These are phyloP conservation scores for Pneumocystis murina DNA, from an alignment of 1,139 yeast species.

Conservation along the genomic window DNA sequence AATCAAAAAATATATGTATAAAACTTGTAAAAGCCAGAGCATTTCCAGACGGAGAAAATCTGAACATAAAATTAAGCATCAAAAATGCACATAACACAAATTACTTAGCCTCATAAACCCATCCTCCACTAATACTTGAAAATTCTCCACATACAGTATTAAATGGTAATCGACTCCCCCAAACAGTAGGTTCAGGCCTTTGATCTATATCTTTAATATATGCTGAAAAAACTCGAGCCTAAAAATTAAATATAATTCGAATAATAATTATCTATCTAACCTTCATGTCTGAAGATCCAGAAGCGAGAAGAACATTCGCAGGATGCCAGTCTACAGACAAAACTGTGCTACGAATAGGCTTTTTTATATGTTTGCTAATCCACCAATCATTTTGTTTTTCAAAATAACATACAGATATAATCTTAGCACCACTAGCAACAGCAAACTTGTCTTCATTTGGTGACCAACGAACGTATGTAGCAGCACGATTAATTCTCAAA, in stretches of 20 bases:
- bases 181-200: conserved; percentile 64
- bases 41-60: conserved; percentile 70
- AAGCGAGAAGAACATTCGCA: conserved; percentile 72
- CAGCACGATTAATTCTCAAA: conserved; percentile 84
- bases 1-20: neutral
- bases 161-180: conserved; percentile 96
- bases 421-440: conserved; percentile 89
- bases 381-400: conserved; percentile 98
- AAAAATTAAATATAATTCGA: neutral
- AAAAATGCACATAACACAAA: neutral
- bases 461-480: conserved; percentile 87
- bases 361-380: conserved; percentile 92
- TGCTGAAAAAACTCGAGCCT: conserved; percentile 80
- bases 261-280: neutral
- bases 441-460: conserved; percentile 90
- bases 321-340: conserved; percentile 88
- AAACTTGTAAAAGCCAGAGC: conserved; percentile 52
- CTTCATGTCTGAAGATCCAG: conserved; percentile 92
- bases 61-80: conserved; percentile 27
- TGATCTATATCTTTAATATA: conserved; percentile 78
- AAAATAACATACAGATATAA: conserved; percentile 88
- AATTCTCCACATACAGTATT: conserved; percentile 84
- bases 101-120: conserved; percentile 54
- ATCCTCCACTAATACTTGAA: conserved; percentile 61
- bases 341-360: conserved; percentile 79